A percentile compares a stretch with the other conserved stretches of the same genome.
Evolutionary conservation across 441 rosid genomes (phyloP).

Genomic region (Brassica balearica): DNA sequence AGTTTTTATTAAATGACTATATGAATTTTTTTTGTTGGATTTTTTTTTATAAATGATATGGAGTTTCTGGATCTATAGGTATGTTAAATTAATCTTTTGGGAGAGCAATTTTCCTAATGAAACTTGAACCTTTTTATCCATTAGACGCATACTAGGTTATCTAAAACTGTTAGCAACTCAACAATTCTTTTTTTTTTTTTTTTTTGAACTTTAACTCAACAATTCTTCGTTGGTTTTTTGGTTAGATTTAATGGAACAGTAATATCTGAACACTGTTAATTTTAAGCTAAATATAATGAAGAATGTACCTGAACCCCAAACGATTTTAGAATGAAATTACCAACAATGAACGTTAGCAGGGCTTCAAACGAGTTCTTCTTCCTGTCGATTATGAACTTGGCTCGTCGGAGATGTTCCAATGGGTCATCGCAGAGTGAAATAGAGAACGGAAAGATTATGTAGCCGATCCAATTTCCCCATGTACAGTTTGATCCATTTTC

Average conservation of each 20-base stretch:
- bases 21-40: no score
- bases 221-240: no score
- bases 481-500: constrained; percentile 47
- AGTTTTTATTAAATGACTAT: neutral
- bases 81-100: no score
- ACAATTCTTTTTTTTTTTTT: no score
- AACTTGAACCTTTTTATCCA: no score
- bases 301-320: constrained; percentile 58
- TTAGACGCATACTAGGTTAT: no score
- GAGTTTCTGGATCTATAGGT: no score
- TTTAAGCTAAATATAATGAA: neutral
- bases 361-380: constrained; percentile 72
- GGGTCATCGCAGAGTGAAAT: constrained; percentile 56
- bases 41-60: no score
- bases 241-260: neutral
- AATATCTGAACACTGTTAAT: neutral
- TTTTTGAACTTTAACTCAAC: no score
- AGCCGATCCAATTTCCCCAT: constrained; percentile 81
- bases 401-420: constrained; percentile 56
- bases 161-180: no score
- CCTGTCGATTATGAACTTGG: constrained; percentile 63
- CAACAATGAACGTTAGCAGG: constrained; percentile 43
- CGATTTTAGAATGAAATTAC: constrained; percentile 36
- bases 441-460: constrained; percentile 59
- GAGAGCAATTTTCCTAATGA: no score